Evolutionary conservation across 2,329 filamentous ascomycete genomes (phyloP), one percentile per base, ranked within the genome.

Genomic region (Scedosporium minutisporum): DNA sequence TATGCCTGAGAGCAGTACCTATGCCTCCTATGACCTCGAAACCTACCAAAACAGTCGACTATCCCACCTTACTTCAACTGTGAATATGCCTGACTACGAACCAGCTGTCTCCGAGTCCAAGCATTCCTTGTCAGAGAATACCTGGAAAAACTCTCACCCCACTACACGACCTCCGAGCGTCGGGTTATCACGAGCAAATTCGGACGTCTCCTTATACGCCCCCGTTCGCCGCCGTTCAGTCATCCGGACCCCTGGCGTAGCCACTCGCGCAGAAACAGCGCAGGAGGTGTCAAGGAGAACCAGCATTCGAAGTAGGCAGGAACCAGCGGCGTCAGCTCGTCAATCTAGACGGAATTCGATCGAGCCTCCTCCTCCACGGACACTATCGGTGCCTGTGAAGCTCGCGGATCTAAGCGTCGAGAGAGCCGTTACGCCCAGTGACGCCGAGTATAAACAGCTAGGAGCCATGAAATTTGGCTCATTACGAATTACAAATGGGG

Each of bases 401-500:
- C 48, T 63, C 67, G 60, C 59, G 51, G 25, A 64, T 41, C 57
- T 63, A 62, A 69, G 16, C 62, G 64, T 27, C 38, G 69, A 71
- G 23, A 68, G 73, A 42, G 70, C 69, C 6, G 67, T 69, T 14
- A 76, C 75, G 7, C 74, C 85, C 0, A 80, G 74, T 48, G 84
- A 86, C 25, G 71, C 76, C 29, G 79, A 82, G n/a, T 87, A 87
- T 67, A 77, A 77, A 64, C 83, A 86, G 57, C 79, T 84, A 38
- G 85, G 85, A 3, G 82, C 78, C 10, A 87, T 86, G 69, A 85
- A 85, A 68, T 79, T 86, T 61, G 86, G 86, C 2, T 83, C 83
- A 1, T 68, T 88, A 59, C 80, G 83, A 42, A 87, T 88, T 63
- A 86, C 77, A 23, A 88, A 88, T 70, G 85, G 83, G 14, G 74